phyloP scores from a whole-genome alignment of 352 stramenopile species.

The Globisporangium parvum region DNA sequence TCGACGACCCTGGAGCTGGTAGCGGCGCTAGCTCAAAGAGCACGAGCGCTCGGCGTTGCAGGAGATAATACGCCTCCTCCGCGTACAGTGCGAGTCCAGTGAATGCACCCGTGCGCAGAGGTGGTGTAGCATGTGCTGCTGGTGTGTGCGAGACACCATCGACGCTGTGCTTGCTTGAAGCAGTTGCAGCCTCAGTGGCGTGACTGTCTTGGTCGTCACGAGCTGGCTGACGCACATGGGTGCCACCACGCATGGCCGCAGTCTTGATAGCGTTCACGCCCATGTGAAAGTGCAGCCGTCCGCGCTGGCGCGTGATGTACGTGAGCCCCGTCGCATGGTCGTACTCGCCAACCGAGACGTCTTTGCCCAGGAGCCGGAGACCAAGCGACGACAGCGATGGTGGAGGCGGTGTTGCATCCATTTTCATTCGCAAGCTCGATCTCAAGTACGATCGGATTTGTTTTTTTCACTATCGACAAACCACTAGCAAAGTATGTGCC shows the following conservation, averaged over 20 bases:
- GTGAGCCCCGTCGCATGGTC: conserved; percentile 50
- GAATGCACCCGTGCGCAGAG: conserved; percentile 31
- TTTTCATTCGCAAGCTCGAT: not conserved
- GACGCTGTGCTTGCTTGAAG: not conserved
- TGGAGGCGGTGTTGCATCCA: not conserved
- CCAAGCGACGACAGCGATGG: not conserved
- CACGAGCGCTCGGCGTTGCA: conserved; percentile 40
- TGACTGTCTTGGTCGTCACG: not conserved
- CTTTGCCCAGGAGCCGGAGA: conserved; percentile 17
- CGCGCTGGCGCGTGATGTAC: conserved; percentile 61
- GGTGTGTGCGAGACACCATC: not conserved
- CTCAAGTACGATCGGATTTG: not conserved
- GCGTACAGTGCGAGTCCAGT: conserved; percentile 60
- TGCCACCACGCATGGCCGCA: conserved; percentile 7
- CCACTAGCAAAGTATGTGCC: not conserved
- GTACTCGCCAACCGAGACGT: conserved; percentile 58
- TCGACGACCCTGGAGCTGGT: no score
- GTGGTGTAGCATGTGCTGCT: not conserved
- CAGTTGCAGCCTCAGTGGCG: not conserved
- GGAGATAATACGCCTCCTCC: conserved; percentile 65
- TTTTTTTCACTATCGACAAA: not conserved
- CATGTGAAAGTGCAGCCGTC: conserved; percentile 74
- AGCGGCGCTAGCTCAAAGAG: conserved; percentile 27
- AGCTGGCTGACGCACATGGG: not conserved
- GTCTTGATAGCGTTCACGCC: conserved; percentile 37